Conservation (phyloP, 2,329 filamentous ascomycete species). For the Arthrobotrys pseudoclavata region DNA sequence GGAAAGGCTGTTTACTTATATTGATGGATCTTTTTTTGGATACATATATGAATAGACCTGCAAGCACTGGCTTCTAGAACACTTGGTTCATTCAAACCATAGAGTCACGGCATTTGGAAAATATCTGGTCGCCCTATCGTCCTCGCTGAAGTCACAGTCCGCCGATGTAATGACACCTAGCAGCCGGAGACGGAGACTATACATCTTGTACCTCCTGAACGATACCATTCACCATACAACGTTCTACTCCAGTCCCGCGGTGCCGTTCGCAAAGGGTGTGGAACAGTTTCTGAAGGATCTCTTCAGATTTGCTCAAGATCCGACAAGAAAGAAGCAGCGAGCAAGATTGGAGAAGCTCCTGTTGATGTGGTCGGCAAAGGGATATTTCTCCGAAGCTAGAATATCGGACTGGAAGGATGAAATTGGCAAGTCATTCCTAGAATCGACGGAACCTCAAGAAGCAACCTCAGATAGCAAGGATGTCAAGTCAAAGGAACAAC, state of each 20-base stretch:
- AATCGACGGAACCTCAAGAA: slow-evolving; percentile 38
- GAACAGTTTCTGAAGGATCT: slow-evolving; percentile 75
- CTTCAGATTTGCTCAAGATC: slow-evolving; percentile 73
- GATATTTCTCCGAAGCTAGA: slow-evolving; percentile 73
- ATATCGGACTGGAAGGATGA: slow-evolving; percentile 74
- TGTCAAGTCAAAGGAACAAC: slow-evolving; percentile 40
- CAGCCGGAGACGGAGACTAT: slow-evolving; percentile 77
- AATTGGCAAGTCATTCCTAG: slow-evolving; percentile 66
- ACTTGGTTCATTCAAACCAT: slow-evolving; percentile 77
- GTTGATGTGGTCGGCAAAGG: slow-evolving; percentile 77
- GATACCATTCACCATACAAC: slow-evolving; percentile 81
- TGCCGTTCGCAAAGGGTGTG: slow-evolving; percentile 72
- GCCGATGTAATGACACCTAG: slow-evolving; percentile 67
- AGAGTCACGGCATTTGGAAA: slow-evolving; percentile 79
- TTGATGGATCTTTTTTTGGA: slow-evolving; percentile 61
- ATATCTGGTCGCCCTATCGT: slow-evolving; percentile 79
- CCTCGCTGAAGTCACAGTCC: slow-evolving; percentile 69
- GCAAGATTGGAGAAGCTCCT: slow-evolving; percentile 76
- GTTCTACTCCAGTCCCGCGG: slow-evolving; percentile 69
- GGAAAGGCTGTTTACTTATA: slow-evolving; percentile 60
- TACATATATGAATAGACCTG: slow-evolving; percentile 76
- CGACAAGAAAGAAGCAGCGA: slow-evolving; percentile 74
- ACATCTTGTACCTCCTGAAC: slow-evolving; percentile 82
- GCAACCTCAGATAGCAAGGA: slow-evolving; percentile 1
- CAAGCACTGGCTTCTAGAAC: slow-evolving; percentile 85